Evolutionary conservation across 257 asterid genomes (phyloP).

Genomic region (Solanum bulbocastanum): DNA sequence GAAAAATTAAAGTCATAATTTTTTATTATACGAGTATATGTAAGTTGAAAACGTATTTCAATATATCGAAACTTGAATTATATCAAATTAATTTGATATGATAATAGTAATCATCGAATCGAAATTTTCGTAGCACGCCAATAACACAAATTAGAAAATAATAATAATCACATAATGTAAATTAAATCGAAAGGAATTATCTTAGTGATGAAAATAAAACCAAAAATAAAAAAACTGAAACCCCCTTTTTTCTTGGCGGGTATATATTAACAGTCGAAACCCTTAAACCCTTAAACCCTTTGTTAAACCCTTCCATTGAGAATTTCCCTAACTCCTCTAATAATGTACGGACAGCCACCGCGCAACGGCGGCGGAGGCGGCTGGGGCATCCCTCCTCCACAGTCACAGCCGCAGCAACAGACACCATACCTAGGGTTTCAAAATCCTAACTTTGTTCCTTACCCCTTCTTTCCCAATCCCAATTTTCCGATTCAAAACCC

Average conservation of each 20-base stretch:
- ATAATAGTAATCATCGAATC: not conserved
- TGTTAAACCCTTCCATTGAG: not conserved
- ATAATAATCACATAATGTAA: not conserved
- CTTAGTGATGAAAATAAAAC: not conserved
- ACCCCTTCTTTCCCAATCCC: not conserved
- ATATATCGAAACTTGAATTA: not conserved
- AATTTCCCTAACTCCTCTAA: not conserved
- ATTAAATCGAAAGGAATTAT: not conserved
- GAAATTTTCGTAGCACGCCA: not conserved
- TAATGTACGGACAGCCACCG: conserved; percentile 19
- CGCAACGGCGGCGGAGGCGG: conserved; percentile 10
- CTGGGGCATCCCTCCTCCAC: conserved; percentile 10
- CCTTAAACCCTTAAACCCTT: not conserved
- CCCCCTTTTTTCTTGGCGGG: not conserved
- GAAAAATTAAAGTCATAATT: not conserved
- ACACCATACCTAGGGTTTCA: conserved; percentile 4
- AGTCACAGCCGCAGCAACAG: conserved; percentile 15
- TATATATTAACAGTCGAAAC: not conserved
- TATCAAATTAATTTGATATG: not conserved
- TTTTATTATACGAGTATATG: no score
- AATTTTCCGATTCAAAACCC: not conserved
- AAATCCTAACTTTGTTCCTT: conserved; percentile 13
- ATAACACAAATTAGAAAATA: not conserved
- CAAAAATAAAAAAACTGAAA: not conserved
- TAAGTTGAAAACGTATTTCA: not conserved